Evolutionary conservation across 352 stramenopile genomes (phyloP), one percentile per base, ranked within the genome.

Genomic region (Phytophthora multivora): DNA sequence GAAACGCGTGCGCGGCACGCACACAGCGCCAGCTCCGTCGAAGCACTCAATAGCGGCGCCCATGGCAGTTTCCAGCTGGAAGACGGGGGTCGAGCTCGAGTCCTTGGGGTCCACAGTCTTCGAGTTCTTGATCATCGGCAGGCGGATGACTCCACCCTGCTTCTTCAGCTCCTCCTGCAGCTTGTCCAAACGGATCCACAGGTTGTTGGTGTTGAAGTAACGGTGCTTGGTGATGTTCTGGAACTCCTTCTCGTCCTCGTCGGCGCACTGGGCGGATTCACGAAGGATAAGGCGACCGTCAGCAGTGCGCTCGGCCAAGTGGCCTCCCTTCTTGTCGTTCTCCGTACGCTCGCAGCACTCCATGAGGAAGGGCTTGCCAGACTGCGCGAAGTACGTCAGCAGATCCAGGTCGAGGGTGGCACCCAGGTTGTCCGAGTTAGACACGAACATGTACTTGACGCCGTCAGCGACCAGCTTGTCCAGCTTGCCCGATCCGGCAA

Each of bases 301-400:
- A 58, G 97, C 83, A 70, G 77, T 98, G 51, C 86, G 84, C 59
- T 88, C 69, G 6, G 84, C 97, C 39, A 99, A 83, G 79, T 99
- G 97, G 18, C 97, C 97, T 43, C 97, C 97, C 88, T 99, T 99
- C 88, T 99, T 99, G 84, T 99, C 97, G 70, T 98, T 98, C 71
- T 98, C 96, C 28, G 97, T 99, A 63, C 97, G 91, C 70, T 98
- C 92, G 66, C 96, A 99, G 74, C 96, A 98, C 73, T 99, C 97
- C 82, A 97, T 95, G 55, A 94, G 73, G 75, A 95, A 94, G 6
- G 83, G 84, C 63, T 91, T 95, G 68, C 85, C 80, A 66, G 96
- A 96, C 56, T 95, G 73, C 43, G 87, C 87, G 50, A 95, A 95
- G 77, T 95, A 93, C 51, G 87, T 93, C n/a, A 95, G 69, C 59